Percentiles rank a stretch among this genome's conserved stretches.
Conservation (phyloP, 2,329 filamentous ascomycete genomes). For the Sclerotinia glacialis region DNA sequence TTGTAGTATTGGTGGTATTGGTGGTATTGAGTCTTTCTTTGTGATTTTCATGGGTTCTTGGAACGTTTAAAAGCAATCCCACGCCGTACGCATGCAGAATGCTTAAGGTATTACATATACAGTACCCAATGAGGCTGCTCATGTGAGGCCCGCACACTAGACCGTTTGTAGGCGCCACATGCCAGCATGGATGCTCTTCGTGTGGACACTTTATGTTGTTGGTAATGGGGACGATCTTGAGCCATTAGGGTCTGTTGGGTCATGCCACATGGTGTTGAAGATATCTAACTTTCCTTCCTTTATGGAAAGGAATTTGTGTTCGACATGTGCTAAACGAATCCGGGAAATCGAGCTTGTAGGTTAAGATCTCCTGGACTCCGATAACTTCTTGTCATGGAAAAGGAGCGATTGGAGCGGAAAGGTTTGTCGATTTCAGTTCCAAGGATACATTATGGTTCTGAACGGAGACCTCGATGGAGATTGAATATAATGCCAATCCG, state of each 20-base stretch:
- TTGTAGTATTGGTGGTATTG: no score
- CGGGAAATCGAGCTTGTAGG: neutral
- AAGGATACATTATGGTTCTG: neutral
- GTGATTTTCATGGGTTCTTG: constrained; percentile 1
- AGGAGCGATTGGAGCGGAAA: neutral
- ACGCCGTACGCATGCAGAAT: constrained; percentile 7
- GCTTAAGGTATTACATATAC: constrained; percentile 2
- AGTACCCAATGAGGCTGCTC: neutral
- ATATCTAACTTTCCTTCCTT: constrained; percentile 4
- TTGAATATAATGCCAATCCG: neutral
- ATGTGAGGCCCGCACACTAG: neutral
- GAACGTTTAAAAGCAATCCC: constrained; percentile 14
- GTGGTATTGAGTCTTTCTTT: neutral
- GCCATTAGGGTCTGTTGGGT: constrained; percentile 2
- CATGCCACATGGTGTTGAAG: constrained; percentile 18
- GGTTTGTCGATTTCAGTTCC: neutral
- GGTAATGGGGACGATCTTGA: constrained; percentile 9
- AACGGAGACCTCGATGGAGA: neutral
- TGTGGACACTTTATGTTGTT: neutral
- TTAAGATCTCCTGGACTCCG: neutral
- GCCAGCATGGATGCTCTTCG: constrained; percentile 8
- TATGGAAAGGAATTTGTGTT: constrained; percentile 18
- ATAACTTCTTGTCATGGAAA: neutral
- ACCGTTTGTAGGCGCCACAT: constrained; percentile 8
- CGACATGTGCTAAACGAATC: neutral